Percentiles rank a stretch among this genome's conserved stretches.
Conservation (phyloP, 768 basidiomycete genomes). For the Leccinum disarticulatum region DNA sequence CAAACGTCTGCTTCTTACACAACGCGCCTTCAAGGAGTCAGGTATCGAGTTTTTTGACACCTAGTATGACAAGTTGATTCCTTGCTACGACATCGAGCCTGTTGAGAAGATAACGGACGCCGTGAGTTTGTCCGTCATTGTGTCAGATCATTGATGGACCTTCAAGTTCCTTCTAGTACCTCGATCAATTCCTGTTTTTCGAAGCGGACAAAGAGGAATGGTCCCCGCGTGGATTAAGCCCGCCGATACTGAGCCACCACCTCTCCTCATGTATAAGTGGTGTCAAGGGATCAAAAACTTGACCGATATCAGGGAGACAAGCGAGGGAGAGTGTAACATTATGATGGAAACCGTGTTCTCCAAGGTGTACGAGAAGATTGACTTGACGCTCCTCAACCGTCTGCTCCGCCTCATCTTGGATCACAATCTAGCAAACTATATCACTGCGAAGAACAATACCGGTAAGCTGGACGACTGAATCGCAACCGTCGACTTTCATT, state of each 20-base stretch:
- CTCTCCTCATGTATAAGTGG: slow-evolving; percentile 98
- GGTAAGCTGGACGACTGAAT: slow-evolving; percentile 34
- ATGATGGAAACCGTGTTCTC: slow-evolving; percentile 98
- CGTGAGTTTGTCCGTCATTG: slow-evolving; percentile 41
- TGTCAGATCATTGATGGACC: slow-evolving; percentile 11
- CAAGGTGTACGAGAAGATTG: slow-evolving; percentile 99
- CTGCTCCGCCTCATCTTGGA: slow-evolving; percentile 94
- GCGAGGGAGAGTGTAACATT: slow-evolving; percentile 96
- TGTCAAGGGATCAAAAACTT: slow-evolving; percentile 99
- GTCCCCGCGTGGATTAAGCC: slow-evolving; percentile 99
- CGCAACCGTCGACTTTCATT: slow-evolving; percentile 3
- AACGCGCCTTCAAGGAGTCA: slow-evolving; percentile 97
- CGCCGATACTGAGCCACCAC: slow-evolving; percentile 94
- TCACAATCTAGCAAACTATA: slow-evolving; percentile 98
- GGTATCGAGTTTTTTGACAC: slow-evolving; percentile 98
- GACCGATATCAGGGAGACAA: slow-evolving; percentile 97
- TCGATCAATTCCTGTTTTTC: slow-evolving; percentile 98
- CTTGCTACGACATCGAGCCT: slow-evolving; percentile 98
- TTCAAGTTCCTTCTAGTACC: slow-evolving; percentile 50
- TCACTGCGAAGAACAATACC: slow-evolving; percentile 98
- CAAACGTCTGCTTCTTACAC: slow-evolving; percentile 94
- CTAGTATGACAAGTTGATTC: slow-evolving; percentile 91
- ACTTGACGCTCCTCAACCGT: slow-evolving; percentile 92
- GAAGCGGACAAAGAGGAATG: slow-evolving; percentile 96
- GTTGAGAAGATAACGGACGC: slow-evolving; percentile 99